Evolutionary conservation across 2,329 filamentous ascomycete genomes (phyloP), one percentile per base, ranked within the genome.

Genomic region (Onygenales sp.): DNA sequence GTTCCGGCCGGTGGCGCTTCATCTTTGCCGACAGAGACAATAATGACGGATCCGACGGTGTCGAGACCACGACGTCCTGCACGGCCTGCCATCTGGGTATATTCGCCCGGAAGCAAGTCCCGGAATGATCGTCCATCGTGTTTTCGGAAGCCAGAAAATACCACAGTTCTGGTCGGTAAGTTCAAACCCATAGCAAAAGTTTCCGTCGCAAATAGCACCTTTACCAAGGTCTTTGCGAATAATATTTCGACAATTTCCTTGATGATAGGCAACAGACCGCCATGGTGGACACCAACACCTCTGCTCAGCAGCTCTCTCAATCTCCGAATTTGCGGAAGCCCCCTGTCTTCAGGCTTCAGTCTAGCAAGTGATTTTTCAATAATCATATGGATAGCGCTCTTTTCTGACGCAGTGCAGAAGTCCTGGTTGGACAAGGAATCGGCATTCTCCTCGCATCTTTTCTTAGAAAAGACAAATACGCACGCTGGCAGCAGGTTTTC

Each of bases 111-210:
- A 0, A 95, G 77, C 0, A 98, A 77, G 65, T 96, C 93, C 59
- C 93, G 81, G 74, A 97, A 97, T 3, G 83, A 82, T 61, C 93
- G 87, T 5, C 93, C 93, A 64, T 98, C 93, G 60, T 96, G 92
- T 68, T 98, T 98, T 50, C 93, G 84, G 70, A 93, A 95, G 8
- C 93, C 93, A 9, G 93, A 97, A 69, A 98, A 98, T 2, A 97
- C 92, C 0, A 98, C 93, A 0, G 93, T 98, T 59, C 93, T 82
- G 1, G 93, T 98, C 0, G 93, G 93, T 53, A 98, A 74, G 65
- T 98, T 98, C 34, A 98, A 78, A 32, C 93, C 93, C 91, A 98
- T 98, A 37, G 93, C 93, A 69, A 98, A 98, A 0, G 93, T 98
- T 68, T 98, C 93, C 0, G 93, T 98, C 0, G 93, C 93, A 64